phyloP scores from a whole-genome alignment of 2,329 filamentous ascomycete genomes.

The Alternaria consortialis region DNA sequence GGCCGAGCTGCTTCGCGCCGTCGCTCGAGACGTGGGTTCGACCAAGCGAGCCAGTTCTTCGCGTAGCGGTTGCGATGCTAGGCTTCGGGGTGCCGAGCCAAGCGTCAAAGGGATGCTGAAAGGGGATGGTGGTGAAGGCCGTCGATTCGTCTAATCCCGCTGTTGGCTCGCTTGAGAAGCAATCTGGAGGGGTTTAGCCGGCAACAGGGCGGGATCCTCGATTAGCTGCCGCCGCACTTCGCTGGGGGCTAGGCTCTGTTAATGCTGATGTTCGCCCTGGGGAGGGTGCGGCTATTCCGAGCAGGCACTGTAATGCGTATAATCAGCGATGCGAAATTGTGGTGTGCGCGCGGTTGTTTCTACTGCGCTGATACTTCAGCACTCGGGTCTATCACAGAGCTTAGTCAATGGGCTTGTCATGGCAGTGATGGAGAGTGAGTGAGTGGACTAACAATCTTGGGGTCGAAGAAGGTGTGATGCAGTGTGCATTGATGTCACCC shows the following conservation, averaged over 20 bases:
- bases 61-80: constrained; percentile 21
- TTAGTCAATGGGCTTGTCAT: constrained; percentile 25
- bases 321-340: constrained; percentile 39
- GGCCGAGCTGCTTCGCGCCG: constrained; percentile 22
- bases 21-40: constrained; percentile 19
- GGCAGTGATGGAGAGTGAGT: constrained; percentile 15
- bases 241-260: constrained; percentile 38
- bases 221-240: constrained; percentile 49
- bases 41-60: constrained; percentile 17
- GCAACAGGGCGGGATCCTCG: constrained; percentile 47
- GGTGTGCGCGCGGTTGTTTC: constrained; percentile 25
- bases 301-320: constrained; percentile 37
- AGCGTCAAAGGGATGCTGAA: constrained; percentile 27
- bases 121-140: constrained; percentile 24
- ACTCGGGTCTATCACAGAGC: constrained; percentile 21
- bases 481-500: constrained; percentile 32
- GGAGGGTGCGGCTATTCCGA: constrained; percentile 27
- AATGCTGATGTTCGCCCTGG: constrained; percentile 36
- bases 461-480: constrained; percentile 19
- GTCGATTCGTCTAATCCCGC: constrained; percentile 40
- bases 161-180: constrained; percentile 50
- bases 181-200: constrained; percentile 50
- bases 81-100: constrained; percentile 25
- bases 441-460: constrained; percentile 21
- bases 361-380: constrained; percentile 25